Evolutionary conservation across 805 yeast species (phyloP).

Genomic region (Schwanniomyces yamadae): DNA sequence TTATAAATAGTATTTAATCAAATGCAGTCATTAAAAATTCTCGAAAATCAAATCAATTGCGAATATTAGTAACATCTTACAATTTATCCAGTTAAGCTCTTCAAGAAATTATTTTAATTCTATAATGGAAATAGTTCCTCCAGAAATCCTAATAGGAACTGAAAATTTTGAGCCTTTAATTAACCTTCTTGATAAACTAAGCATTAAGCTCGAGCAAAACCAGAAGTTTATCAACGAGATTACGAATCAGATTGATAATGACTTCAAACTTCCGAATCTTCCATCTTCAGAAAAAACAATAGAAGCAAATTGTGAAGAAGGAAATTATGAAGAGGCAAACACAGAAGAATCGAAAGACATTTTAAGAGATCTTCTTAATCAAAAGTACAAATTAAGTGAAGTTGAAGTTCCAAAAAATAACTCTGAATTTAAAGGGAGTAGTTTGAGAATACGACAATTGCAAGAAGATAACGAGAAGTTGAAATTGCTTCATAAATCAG

Average conservation of each 20-base stretch:
- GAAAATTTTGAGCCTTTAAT: constrained; percentile 34
- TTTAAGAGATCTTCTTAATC: constrained; percentile 17
- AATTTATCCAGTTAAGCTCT: too few relatives aligned
- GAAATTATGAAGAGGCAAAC: background rate
- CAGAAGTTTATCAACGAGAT: constrained; percentile 21
- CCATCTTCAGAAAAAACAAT: constrained; percentile 1
- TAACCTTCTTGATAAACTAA: constrained; percentile 21
- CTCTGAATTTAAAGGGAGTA: constrained; percentile 9
- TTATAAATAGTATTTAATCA: constrained; percentile 3
- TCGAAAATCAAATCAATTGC: too few relatives aligned
- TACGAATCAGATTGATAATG: constrained; percentile 20
- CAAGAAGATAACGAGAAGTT: constrained; percentile 28
- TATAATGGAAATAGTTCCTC: too few relatives aligned
- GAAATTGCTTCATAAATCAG: constrained; percentile 15
- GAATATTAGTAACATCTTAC: too few relatives aligned
- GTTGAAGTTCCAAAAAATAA: constrained; percentile 10
- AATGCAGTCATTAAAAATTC: too few relatives aligned
- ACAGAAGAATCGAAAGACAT: background rate
- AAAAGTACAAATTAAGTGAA: constrained; percentile 26
- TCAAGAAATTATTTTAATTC: too few relatives aligned
- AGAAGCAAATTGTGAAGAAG: constrained; percentile 5
- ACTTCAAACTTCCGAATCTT: constrained; percentile 10
- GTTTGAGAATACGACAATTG: constrained; percentile 21
- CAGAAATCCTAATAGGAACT: constrained; percentile 3
- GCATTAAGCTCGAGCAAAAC: constrained; percentile 22